Base-by-base conservation (phyloP, 2,329 filamentous ascomycete genomes). In the Corinectria fuckeliana region DNA sequence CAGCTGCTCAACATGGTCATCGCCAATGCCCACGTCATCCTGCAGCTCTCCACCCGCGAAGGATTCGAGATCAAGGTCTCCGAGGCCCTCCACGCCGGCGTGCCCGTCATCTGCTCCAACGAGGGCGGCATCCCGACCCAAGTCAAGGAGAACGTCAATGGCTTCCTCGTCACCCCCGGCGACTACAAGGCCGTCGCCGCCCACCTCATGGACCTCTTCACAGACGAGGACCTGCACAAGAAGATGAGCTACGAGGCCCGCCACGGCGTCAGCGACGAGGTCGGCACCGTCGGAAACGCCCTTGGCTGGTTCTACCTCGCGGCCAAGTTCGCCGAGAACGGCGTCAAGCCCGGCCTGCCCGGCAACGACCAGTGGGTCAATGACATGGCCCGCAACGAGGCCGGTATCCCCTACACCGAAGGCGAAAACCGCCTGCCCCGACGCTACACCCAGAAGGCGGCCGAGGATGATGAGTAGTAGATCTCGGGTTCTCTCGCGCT, bases 11-110 rank as follows among this genome's bases (percentile, higher is more conserved):
- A 95, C 74, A 86, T 87, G 0, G 79, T 95, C 39, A 83, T 95
- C 61, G 87, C 88, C 34, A 88, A 89, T 49, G 88, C 90, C 1
- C 85, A 88, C 56, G 85, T 93, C 7, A 89, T 89, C 1, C 82
- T 95, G 7, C 91, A 95, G 74, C 85, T 95, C 5, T 93, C 90
- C 3, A 93, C 89, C 0, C 85, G 90, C 32, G 91, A 95, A 72
- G 91, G 91, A 0, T 95, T 95, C 68, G 91, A 95, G 75, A 89
- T 95, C 68, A 95, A 95, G 76, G 91, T 95, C 5, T 92, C 89
- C 0, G 92, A 95, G 75, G 91, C 90, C 1, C 81, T 94, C 20
- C 91, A 93, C 71, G 91, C 92, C 42, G 91, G 91, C 13, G 86
- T 89, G 2, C 91, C 91, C 1, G 84, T 93, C 68, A 92, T 95